Conservation (phyloP, 768 basidiomycete species). For the Agrocybe pediades region DNA sequence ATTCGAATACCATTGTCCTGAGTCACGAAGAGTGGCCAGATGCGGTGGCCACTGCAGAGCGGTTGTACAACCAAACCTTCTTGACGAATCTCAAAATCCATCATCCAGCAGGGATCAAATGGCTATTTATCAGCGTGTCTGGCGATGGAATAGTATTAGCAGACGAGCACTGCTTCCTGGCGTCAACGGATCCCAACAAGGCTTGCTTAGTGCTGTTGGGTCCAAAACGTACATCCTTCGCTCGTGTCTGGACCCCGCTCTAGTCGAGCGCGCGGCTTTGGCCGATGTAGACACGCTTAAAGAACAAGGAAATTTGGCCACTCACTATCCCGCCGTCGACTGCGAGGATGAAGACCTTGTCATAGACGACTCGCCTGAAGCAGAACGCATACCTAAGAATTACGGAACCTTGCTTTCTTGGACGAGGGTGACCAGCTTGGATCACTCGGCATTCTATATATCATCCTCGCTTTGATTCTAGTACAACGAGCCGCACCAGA, state of each 20-base stretch:
- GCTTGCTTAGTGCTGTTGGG: slow-evolving; percentile 51
- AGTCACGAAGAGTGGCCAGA: too few species aligned
- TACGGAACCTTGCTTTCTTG: slow-evolving; percentile 77
- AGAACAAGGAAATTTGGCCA: slow-evolving; percentile 39
- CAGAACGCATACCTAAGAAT: slow-evolving; percentile 37
- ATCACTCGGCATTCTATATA: slow-evolving; percentile 72
- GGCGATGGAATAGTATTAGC: too few species aligned
- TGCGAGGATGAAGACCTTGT: slow-evolving; percentile 32
- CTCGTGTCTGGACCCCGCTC: slow-evolving; percentile 59
- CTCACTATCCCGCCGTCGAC: slow-evolving; percentile 27
- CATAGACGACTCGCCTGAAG: slow-evolving; percentile 32
- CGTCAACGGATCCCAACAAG: too few species aligned
- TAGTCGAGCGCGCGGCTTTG: slow-evolving; percentile 63
- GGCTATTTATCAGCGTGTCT: too few species aligned
- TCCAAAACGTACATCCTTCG: slow-evolving; percentile 86
- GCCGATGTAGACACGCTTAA: too few species aligned
- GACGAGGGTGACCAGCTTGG: slow-evolving; percentile 70
- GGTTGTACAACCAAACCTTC: too few species aligned
- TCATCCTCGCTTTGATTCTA: slow-evolving; percentile 83
- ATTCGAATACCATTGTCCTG: too few species aligned
- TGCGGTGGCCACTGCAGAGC: too few species aligned
- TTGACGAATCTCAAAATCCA: too few species aligned
- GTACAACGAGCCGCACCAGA: slow-evolving; percentile 74
- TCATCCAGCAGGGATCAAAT: too few species aligned
- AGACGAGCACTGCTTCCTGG: too few species aligned